phyloP scores from a whole-genome alignment of 2,329 filamentous ascomycete species.

The Sphaerulina musiva region DNA sequence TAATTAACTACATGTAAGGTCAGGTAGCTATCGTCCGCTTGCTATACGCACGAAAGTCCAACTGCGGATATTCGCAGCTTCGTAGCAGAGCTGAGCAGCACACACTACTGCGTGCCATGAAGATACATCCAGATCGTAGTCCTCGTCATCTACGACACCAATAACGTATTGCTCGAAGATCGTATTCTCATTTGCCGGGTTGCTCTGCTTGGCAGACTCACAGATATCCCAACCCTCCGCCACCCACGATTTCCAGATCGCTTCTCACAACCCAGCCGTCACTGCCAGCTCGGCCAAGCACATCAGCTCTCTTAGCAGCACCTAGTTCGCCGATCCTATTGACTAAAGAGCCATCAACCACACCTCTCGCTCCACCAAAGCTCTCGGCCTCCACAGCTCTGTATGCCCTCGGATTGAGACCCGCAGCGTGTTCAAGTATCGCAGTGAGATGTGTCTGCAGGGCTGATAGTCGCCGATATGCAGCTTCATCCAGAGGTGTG shows the following conservation, averaged over 20 bases:
- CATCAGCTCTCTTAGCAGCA: slow-evolving; percentile 63
- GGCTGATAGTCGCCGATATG: slow-evolving; percentile 76
- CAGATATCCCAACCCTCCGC: slow-evolving; percentile 53
- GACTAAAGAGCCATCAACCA: slow-evolving; percentile 74
- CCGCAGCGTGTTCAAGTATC: slow-evolving; percentile 67
- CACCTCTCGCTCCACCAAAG: slow-evolving; percentile 50
- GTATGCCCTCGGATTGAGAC: slow-evolving; percentile 77
- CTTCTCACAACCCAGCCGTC: slow-evolving; percentile 61
- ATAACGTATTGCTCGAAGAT: too few species aligned
- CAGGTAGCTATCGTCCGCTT: too few species aligned
- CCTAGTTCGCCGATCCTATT: slow-evolving; percentile 69
- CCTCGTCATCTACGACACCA: too few species aligned
- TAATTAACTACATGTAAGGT: too few species aligned
- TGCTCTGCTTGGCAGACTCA: background rate
- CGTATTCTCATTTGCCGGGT: too few species aligned
- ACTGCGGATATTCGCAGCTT: too few species aligned
- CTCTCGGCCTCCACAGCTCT: slow-evolving; percentile 47
- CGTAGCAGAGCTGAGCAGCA: too few species aligned
- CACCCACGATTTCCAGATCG: slow-evolving; percentile 61
- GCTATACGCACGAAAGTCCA: too few species aligned
- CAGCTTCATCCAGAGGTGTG: slow-evolving; percentile 67
- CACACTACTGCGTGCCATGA: too few species aligned
- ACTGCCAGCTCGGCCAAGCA: slow-evolving; percentile 65
- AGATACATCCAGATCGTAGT: too few species aligned
- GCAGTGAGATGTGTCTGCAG: slow-evolving; percentile 73